A percentile compares a stretch with the other conserved stretches of the same genome.
Conservation (phyloP, 2,329 filamentous ascomycete genomes). For the Trichothecium roseum region DNA sequence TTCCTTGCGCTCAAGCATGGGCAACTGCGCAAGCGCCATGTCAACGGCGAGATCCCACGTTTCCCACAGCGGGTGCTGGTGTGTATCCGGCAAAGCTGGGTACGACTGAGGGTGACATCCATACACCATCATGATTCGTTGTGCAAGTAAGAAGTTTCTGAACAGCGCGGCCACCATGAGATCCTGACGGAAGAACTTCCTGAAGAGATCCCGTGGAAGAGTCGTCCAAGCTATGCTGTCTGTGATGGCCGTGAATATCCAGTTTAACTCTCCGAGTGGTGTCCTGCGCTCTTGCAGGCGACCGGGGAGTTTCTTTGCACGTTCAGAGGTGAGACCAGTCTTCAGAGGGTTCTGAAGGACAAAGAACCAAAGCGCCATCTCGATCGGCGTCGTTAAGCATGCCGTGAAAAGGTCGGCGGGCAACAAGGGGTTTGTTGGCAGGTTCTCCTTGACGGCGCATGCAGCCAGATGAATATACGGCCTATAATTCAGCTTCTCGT, state of each 20-base stretch:
- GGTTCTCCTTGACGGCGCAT: slow-evolving; percentile 79
- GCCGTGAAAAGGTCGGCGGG: slow-evolving; percentile 94
- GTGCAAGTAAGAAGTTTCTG: slow-evolving; percentile 87
- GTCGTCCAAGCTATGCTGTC: slow-evolving; percentile 99
- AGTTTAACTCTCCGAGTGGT: slow-evolving; percentile 90
- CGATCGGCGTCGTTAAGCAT: slow-evolving; percentile 92
- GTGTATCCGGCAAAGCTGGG: slow-evolving; percentile 85
- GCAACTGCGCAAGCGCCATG: slow-evolving; percentile 83
- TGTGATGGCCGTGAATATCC: slow-evolving; percentile 98
- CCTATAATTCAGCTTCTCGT: slow-evolving; percentile 62
- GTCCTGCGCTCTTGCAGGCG: slow-evolving; percentile 87
- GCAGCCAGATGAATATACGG: slow-evolving; percentile 84
- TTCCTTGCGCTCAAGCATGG: slow-evolving; percentile 72
- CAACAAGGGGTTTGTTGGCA: slow-evolving; percentile 87
- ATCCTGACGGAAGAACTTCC: slow-evolving; percentile 94
- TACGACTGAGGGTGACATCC: slow-evolving; percentile 92
- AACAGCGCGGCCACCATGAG: slow-evolving; percentile 98
- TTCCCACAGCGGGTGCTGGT: slow-evolving; percentile 89
- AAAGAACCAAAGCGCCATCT: slow-evolving; percentile 95
- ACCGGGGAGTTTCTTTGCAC: slow-evolving; percentile 82
- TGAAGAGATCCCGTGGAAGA: slow-evolving; percentile 78
- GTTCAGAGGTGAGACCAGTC: slow-evolving; percentile 61
- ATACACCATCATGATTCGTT: slow-evolving; percentile 92
- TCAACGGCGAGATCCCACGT: slow-evolving; percentile 98
- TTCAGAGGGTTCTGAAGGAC: slow-evolving; percentile 79